Evolutionary conservation across 148 eudicot species (phyloP).

Genomic region (Spergularia bocconei): DNA sequence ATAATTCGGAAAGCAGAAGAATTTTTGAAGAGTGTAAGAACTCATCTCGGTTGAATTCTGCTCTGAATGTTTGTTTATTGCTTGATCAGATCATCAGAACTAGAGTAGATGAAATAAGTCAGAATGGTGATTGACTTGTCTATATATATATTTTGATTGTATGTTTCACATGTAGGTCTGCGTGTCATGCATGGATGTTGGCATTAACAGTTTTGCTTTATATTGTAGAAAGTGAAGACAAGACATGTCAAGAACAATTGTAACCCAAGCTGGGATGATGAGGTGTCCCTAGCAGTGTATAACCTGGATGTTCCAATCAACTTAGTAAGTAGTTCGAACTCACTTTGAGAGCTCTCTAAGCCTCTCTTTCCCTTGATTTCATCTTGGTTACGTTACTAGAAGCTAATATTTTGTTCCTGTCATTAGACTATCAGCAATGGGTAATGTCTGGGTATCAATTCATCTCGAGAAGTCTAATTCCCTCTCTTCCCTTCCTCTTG

Average conservation of each 20-base stretch:
- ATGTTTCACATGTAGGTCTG: not conserved
- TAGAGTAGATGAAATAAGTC: no score
- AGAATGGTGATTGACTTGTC: no score
- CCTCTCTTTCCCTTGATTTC: not conserved
- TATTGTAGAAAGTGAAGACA: conserved; percentile 67
- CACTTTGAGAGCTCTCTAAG: not conserved
- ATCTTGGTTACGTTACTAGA: not conserved
- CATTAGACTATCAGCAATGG: not conserved
- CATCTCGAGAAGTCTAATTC: not conserved
- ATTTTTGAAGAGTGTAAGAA: no score
- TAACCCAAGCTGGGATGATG: conserved; percentile 84
- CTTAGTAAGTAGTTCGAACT: conserved; percentile 36
- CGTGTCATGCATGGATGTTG: not conserved
- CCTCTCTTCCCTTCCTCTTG: not conserved
- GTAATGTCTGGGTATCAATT: not conserved
- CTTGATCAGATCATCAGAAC: no score
- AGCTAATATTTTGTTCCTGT: not conserved
- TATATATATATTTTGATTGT: not conserved
- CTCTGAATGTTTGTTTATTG: not conserved
- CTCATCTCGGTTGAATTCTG: not conserved
- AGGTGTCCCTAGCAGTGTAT: conserved; percentile 52
- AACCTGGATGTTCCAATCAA: conserved; percentile 46
- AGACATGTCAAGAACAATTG: conserved; percentile 49
- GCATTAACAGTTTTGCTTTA: not conserved
- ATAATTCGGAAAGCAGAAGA: no score